Percentiles rank a stretch among this genome's conserved stretches.
These are phyloP conservation scores for Sutorius australiensis DNA, from an alignment of 768 basidiomycete genomes.

Conservation along the genomic window DNA sequence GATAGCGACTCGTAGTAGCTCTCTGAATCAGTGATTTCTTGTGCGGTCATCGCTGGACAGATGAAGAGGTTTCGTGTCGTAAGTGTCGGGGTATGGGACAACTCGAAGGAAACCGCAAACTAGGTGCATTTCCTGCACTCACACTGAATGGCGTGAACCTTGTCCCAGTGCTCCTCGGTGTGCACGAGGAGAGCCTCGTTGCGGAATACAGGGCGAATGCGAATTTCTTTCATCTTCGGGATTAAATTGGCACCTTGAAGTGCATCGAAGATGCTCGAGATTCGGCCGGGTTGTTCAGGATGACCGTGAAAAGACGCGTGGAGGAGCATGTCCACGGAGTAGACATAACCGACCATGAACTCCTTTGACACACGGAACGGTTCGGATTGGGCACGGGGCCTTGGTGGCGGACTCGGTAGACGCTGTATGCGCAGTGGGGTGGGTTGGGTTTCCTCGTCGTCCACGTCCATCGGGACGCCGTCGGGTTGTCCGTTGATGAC, in stretches of 20 bases:
- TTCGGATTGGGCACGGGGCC: constrained; percentile 29
- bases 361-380: constrained; percentile 24
- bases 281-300: constrained; percentile 76
- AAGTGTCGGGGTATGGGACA: constrained; percentile 7
- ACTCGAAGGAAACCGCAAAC: constrained; percentile 3
- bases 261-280: constrained; percentile 66
- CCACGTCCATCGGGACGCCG: constrained; percentile 28
- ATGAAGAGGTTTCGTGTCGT: constrained; percentile 13
- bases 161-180: constrained; percentile 87
- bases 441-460: constrained; percentile 13
- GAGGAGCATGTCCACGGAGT: constrained; percentile 79
- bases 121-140: constrained; percentile 31
- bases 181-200: constrained; percentile 89
- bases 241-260: constrained; percentile 59
- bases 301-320: constrained; percentile 71
- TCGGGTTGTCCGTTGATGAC: constrained; percentile 20
- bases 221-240: constrained; percentile 71
- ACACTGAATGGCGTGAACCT: constrained; percentile 81
- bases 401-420: constrained; percentile 18
- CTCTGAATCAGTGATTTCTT: constrained; percentile 71
- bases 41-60: constrained; percentile 62
- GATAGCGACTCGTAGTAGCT: constrained; percentile 88
- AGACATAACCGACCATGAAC: constrained; percentile 75
- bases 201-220: constrained; percentile 67
- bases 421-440: constrained; percentile 5